These are phyloP conservation scores for Melianthus villosus DNA, from an alignment of 441 rosid species.

Conservation along the genomic window DNA sequence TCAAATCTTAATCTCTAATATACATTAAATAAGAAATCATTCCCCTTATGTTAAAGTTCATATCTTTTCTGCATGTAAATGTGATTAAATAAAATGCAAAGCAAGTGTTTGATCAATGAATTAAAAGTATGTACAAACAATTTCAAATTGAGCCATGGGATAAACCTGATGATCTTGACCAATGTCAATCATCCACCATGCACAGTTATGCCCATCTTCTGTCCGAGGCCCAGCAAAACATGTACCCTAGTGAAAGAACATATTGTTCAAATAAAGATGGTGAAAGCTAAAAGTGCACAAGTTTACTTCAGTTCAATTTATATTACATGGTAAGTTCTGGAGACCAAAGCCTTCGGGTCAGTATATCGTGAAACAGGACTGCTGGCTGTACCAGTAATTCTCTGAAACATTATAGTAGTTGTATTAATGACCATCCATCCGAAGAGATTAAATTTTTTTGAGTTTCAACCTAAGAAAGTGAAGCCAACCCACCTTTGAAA, in stretches of 20 bases:
- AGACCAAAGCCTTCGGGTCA: constrained; percentile 74
- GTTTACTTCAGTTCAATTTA: no score
- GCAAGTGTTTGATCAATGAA: background rate
- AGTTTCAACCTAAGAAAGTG: no score
- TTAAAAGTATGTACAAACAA: background rate
- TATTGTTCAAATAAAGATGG: no score
- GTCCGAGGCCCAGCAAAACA: constrained; percentile 74
- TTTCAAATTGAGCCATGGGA: background rate
- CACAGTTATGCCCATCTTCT: constrained; percentile 45
- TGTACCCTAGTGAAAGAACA: constrained; percentile 41
- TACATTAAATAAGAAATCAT: no score
- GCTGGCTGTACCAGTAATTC: constrained; percentile 54
- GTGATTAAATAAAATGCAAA: background rate
- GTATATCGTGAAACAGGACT: constrained; percentile 81
- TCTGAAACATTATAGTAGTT: constrained; percentile 29
- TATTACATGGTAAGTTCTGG: constrained; percentile 70
- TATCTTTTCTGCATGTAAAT: no score
- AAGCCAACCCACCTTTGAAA: constrained; percentile 67
- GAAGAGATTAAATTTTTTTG: no score
- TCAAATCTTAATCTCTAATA: no score
- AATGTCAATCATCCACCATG: constrained; percentile 95
- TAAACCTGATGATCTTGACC: constrained; percentile 88
- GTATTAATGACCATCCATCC: no score
- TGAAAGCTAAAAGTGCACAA: no score
- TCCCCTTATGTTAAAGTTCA: no score